Percentiles rank a stretch among this genome's conserved stretches.
phyloP scores from a whole-genome alignment of 2,329 filamentous ascomycete species.

The Didymella segeticola region DNA sequence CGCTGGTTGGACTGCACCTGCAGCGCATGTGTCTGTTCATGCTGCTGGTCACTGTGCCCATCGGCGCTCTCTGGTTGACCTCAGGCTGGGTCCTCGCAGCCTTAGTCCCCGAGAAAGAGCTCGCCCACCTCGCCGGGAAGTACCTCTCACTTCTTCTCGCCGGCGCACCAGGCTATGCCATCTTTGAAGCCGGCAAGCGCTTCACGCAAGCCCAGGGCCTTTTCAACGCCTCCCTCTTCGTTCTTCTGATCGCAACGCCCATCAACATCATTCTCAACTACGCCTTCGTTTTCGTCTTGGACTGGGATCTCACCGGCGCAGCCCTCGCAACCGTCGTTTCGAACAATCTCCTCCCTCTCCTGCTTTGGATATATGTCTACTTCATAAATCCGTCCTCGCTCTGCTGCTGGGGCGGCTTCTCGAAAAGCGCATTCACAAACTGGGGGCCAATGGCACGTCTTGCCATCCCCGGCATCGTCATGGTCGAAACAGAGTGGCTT shows the following conservation, averaged over 20 bases:
- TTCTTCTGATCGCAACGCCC: constrained; percentile 57
- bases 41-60: constrained; percentile 55
- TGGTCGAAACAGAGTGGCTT: constrained; percentile 75
- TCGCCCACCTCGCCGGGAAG: constrained; percentile 58
- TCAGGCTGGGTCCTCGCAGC: constrained; percentile 56
- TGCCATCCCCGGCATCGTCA: constrained; percentile 88
- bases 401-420: constrained; percentile 75
- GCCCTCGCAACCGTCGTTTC: constrained; percentile 59
- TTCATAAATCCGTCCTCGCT: constrained; percentile 49
- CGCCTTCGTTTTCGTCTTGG: constrained; percentile 52
- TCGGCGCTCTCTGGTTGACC: constrained; percentile 58
- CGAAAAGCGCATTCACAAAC: constrained; percentile 69
- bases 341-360: constrained; percentile 57
- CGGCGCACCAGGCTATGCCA: constrained; percentile 61
- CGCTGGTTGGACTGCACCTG: constrained; percentile 59
- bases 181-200: constrained; percentile 62
- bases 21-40: constrained; percentile 62
- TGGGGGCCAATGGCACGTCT: constrained; percentile 87
- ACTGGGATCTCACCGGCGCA: constrained; percentile 59
- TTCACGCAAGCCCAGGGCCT: constrained; percentile 64
- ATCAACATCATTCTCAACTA: constrained; percentile 59
- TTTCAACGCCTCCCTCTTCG: constrained; percentile 58
- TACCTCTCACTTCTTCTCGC: constrained; percentile 59
- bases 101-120: constrained; percentile 56
- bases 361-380: constrained; percentile 57